Evolutionary conservation across 2,329 filamentous ascomycete genomes (phyloP).

Genomic region (Rhinocladiella similis): DNA sequence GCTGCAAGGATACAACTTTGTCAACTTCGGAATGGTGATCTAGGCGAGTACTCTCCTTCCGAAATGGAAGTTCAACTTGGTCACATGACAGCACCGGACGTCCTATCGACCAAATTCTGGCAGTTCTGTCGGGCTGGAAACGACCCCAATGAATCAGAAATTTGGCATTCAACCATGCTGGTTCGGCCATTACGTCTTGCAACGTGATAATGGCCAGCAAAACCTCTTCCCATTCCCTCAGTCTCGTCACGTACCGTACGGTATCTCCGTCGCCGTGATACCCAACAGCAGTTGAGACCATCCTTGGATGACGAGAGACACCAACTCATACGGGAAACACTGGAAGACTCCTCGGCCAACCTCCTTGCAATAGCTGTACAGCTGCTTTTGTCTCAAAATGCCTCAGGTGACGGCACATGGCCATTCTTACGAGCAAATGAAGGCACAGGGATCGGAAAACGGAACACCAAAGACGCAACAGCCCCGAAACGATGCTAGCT

Average conservation of each 20-base stretch:
- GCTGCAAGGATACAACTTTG: no score
- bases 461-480: background rate
- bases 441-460: background rate
- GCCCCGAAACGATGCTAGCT: background rate
- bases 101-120: background rate
- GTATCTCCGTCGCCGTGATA: no score
- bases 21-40: no score
- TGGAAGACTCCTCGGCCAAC: background rate
- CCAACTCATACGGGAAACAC: background rate
- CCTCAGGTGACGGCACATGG: background rate
- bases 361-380: background rate
- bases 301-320: background rate
- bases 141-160: no score
- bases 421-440: background rate
- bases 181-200: background rate
- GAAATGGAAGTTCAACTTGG: background rate
- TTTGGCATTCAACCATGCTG: background rate
- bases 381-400: background rate
- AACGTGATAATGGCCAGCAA: background rate
- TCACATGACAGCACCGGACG: background rate
- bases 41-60: no score
- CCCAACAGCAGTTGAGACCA: no score
- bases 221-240: background rate
- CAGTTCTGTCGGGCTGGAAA: no score
- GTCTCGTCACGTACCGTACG: background rate